Conservation (phyloP, 805 yeast genomes). For the Pichia cephalocereana region DNA sequence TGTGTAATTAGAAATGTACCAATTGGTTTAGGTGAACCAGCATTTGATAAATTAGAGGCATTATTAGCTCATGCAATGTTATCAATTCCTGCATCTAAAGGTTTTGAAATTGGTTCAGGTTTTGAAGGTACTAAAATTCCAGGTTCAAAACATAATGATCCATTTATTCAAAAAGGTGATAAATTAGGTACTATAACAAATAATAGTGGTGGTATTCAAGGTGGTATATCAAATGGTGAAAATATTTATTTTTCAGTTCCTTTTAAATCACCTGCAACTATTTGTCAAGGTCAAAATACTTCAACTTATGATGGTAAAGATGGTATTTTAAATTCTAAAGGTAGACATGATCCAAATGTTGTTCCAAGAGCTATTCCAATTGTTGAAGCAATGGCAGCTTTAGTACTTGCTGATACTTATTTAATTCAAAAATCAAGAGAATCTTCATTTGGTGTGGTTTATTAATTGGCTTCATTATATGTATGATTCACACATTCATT, state of each 20-base stretch:
- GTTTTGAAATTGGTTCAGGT: conserved; percentile 96
- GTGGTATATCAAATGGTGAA: conserved; percentile 97
- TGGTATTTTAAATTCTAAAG: conserved; percentile 90
- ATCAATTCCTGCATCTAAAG: conserved; percentile 96
- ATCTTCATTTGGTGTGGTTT: conserved; percentile 31
- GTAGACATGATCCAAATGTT: conserved; percentile 97
- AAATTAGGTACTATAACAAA: conserved; percentile 80
- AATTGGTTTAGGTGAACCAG: conserved; percentile 95
- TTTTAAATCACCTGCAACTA: conserved; percentile 97
- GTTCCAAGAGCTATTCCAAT: conserved; percentile 98
- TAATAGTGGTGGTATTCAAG: conserved; percentile 95
- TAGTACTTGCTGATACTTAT: conserved; percentile 79
- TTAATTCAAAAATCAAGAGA: conserved; percentile 84
- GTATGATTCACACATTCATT: too few relatives aligned
- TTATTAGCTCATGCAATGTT: conserved; percentile 95
- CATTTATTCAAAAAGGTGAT: conserved; percentile 55
- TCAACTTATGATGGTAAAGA: conserved; percentile 79
- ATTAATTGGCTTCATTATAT: conserved; percentile 7
- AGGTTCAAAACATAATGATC: conserved; percentile 91
- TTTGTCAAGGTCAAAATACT: conserved; percentile 85
- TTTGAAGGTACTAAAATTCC: conserved; percentile 83
- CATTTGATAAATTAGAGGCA: conserved; percentile 95
- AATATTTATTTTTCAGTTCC: conserved; percentile 90
- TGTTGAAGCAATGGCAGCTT: conserved; percentile 97
- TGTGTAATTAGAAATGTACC: conserved; percentile 95